Evolutionary conservation across 208 protist species (phyloP).

Genomic region (Herpetomonas samuelpessoai): DNA sequence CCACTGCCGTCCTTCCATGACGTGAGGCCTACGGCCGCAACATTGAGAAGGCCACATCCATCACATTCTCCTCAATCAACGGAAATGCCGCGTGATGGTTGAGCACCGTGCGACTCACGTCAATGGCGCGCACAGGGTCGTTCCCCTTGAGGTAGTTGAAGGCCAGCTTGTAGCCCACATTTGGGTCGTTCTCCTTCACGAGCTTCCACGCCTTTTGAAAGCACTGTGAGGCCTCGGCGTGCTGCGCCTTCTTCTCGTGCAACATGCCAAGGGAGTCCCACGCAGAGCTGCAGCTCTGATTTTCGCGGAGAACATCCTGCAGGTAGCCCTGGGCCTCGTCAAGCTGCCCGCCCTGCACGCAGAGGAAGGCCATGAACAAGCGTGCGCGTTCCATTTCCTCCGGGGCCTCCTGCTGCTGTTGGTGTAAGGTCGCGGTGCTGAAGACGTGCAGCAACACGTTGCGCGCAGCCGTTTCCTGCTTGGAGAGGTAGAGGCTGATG

Average conservation of each 20-base stretch:
- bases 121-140: conserved; percentile 91
- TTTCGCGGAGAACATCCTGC: conserved; percentile 52
- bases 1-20: background rate
- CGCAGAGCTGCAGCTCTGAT: conserved; percentile 77
- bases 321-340: conserved; percentile 71
- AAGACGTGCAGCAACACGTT: conserved; percentile 39
- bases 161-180: conserved; percentile 95
- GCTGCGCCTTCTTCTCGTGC: conserved; percentile 84
- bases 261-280: conserved; percentile 90
- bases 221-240: conserved; percentile 89
- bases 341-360: conserved; percentile 73
- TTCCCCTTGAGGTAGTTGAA: conserved; percentile 96
- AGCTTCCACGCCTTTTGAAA: conserved; percentile 94
- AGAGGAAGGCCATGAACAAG: conserved; percentile 88
- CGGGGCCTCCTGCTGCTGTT: conserved; percentile 43
- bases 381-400: conserved; percentile 73
- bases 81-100: conserved; percentile 87
- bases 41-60: conserved; percentile 88
- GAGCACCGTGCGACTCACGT: conserved; percentile 92
- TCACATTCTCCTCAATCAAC: conserved; percentile 90
- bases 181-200: conserved; percentile 76
- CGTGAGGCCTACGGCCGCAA: conserved; percentile 49
- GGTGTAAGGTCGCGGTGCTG: conserved; percentile 15
- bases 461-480: conserved; percentile 75
- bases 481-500: conserved; percentile 63